Conservation (phyloP, 2,329 filamentous ascomycete genomes). For the Curvularia hawaiiensis region DNA sequence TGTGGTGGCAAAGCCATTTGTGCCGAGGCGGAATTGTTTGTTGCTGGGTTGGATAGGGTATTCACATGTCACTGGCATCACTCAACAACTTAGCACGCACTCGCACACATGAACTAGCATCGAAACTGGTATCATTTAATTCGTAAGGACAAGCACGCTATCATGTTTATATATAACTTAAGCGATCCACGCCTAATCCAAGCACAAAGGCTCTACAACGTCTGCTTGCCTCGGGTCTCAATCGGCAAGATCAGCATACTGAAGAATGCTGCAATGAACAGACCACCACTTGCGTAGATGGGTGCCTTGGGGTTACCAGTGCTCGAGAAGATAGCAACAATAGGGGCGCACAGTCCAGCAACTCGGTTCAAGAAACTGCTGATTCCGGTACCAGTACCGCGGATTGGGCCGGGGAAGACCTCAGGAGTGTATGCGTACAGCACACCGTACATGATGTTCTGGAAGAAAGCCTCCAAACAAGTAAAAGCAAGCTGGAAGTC, state of each 20-base stretch:
- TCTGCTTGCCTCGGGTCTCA: slow-evolving; percentile 52
- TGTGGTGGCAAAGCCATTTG: no score
- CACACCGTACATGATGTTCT: slow-evolving; percentile 66
- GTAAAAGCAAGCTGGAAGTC: slow-evolving; percentile 67
- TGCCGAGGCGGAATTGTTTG: no score
- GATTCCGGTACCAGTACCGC: slow-evolving; percentile 74
- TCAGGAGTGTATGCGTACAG: slow-evolving; percentile 79
- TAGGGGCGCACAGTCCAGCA: slow-evolving; percentile 69
- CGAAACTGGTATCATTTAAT: slow-evolving; percentile 1
- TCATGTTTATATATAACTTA: neutral
- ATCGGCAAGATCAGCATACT: slow-evolving; percentile 51
- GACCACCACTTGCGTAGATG: slow-evolving; percentile 50
- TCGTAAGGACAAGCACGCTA: neutral
- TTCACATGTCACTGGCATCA: neutral
- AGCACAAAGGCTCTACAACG: slow-evolving; percentile 34
- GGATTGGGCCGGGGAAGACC: slow-evolving; percentile 73
- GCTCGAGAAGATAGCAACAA: slow-evolving; percentile 61
- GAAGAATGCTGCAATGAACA: slow-evolving; percentile 52
- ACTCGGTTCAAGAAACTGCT: slow-evolving; percentile 73
- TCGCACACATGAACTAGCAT: neutral
- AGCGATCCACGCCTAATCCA: neutral
- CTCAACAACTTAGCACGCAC: neutral
- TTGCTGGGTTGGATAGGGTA: neutral
- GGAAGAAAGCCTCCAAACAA: slow-evolving; percentile 71
- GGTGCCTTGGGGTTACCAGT: slow-evolving; percentile 47